phyloP scores from a whole-genome alignment of 495 filamentous ascomycete genomes.

The Neurospora intermedia region DNA sequence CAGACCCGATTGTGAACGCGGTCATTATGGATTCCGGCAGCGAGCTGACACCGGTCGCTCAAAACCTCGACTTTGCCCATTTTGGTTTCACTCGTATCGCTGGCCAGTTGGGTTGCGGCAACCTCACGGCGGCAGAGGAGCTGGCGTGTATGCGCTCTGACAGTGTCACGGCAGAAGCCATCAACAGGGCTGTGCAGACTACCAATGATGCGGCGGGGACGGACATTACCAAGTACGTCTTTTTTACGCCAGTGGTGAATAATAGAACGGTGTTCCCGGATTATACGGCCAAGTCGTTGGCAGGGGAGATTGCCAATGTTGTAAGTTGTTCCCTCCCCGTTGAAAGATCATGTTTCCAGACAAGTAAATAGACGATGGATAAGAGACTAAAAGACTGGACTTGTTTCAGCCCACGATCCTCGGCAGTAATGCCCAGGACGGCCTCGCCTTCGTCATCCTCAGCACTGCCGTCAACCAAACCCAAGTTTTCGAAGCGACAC shows the following conservation, averaged over 20 bases:
- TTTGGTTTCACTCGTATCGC: slow-evolving; percentile 29
- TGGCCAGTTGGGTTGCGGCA: slow-evolving; percentile 25
- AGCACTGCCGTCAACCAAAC: slow-evolving; percentile 6
- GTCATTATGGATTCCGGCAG: slow-evolving; percentile 46
- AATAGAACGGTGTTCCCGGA: slow-evolving; percentile 32
- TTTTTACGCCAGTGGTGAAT: slow-evolving; percentile 15
- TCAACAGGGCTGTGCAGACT: slow-evolving; percentile 23
- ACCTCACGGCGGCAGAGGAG: slow-evolving; percentile 22
- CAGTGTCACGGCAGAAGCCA: slow-evolving; percentile 12
- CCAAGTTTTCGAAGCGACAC: slow-evolving; percentile 1
- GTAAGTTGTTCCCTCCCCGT: slow-evolving; percentile 5
- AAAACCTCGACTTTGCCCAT: slow-evolving; percentile 17
- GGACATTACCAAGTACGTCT: slow-evolving; percentile 13
- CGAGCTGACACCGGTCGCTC: slow-evolving; percentile 31
- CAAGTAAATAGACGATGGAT: background rate
- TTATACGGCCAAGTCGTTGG: slow-evolving; percentile 16
- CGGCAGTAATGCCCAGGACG: slow-evolving; percentile 14
- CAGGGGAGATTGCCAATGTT: slow-evolving; percentile 9
- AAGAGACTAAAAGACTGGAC: background rate
- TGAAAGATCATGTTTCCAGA: background rate
- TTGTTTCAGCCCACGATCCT: slow-evolving; percentile 9
- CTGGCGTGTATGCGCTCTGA: slow-evolving; percentile 36
- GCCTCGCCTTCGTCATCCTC: slow-evolving; percentile 10
- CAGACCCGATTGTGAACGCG: slow-evolving; percentile 34
- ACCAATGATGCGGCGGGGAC: slow-evolving; percentile 24